Conservation (phyloP, 2,329 filamentous ascomycete species). For the Colletotrichum theobromicola region DNA sequence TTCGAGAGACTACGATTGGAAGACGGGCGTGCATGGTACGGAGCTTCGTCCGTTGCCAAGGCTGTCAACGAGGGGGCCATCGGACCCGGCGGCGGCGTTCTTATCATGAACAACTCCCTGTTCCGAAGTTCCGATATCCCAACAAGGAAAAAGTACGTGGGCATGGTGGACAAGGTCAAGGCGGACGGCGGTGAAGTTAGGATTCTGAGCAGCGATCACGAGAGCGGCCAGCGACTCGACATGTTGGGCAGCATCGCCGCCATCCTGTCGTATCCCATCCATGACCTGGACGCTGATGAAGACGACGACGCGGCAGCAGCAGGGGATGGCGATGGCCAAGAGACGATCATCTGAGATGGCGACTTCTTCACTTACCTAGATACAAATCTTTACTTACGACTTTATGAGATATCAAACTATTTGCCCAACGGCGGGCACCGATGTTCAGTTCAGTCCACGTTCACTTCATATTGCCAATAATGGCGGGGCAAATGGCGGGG, state of each 20-base stretch:
- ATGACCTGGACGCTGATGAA: slow-evolving; percentile 78
- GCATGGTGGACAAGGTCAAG: slow-evolving; percentile 85
- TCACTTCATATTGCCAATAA: neutral
- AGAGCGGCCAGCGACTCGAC: slow-evolving; percentile 86
- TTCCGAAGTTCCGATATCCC: slow-evolving; percentile 84
- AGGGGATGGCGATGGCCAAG: neutral
- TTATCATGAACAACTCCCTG: slow-evolving; percentile 86
- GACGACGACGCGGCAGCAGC: slow-evolving; percentile 37
- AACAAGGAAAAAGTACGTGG: slow-evolving; percentile 80
- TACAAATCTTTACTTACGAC: neutral
- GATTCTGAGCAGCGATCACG: slow-evolving; percentile 91
- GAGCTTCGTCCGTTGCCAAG: slow-evolving; percentile 78
- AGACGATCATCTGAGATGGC: slow-evolving; percentile 4
- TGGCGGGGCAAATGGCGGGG: neutral
- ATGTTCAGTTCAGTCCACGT: neutral
- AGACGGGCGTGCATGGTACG: slow-evolving; percentile 91
- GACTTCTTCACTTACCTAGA: neutral
- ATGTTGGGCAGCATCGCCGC: slow-evolving; percentile 87
- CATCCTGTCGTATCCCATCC: slow-evolving; percentile 86
- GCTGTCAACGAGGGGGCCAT: slow-evolving; percentile 90
- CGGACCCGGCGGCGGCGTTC: slow-evolving; percentile 80
- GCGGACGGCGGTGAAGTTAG: slow-evolving; percentile 85
- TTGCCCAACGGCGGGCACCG: neutral
- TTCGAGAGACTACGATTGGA: slow-evolving; percentile 79
- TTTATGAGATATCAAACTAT: neutral